Percentiles rank a stretch among this genome's conserved stretches.
Evolutionary conservation across 78 protist genomes (phyloP).

Genomic region (Salpingoeca rosetta): DNA sequence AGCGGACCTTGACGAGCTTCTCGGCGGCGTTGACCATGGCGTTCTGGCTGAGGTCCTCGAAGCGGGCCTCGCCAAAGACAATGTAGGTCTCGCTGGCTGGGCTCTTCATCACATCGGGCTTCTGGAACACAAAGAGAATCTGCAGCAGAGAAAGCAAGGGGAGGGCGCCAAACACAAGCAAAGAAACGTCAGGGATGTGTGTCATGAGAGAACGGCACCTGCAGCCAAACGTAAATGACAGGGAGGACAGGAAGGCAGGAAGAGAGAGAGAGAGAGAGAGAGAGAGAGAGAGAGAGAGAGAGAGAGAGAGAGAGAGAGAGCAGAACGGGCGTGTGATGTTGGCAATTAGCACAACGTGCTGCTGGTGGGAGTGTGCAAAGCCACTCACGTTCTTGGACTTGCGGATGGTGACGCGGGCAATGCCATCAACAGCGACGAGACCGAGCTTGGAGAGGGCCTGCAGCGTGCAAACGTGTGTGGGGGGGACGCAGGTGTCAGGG

Average conservation of each 20-base stretch:
- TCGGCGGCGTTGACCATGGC: constrained; percentile 37
- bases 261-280: neutral
- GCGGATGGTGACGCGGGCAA: constrained; percentile 67
- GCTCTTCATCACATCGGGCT: constrained; percentile 82
- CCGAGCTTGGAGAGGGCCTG: constrained; percentile 83
- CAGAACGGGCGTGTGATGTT: neutral
- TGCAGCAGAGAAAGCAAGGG: neutral
- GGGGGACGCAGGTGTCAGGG: too few species aligned
- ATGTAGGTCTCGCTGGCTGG: constrained; percentile 77
- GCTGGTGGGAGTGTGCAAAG: too few species aligned
- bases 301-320: neutral
- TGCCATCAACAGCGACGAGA: constrained; percentile 62
- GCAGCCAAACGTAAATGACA: neutral
- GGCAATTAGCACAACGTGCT: neutral
- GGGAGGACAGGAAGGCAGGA: too few species aligned
- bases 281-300: neutral
- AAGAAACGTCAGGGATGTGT: too few species aligned
- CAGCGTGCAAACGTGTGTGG: too few species aligned
- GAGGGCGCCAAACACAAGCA: too few species aligned
- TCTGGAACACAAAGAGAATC: constrained; percentile 61
- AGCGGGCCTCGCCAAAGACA: constrained; percentile 86
- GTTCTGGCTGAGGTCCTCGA: constrained; percentile 62
- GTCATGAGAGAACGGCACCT: too few species aligned
- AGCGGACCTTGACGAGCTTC: constrained; percentile 29
- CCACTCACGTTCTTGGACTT: constrained; percentile 46